Base-by-base conservation (phyloP, 306 rosid species). In the Cajanus cajan region DNA sequence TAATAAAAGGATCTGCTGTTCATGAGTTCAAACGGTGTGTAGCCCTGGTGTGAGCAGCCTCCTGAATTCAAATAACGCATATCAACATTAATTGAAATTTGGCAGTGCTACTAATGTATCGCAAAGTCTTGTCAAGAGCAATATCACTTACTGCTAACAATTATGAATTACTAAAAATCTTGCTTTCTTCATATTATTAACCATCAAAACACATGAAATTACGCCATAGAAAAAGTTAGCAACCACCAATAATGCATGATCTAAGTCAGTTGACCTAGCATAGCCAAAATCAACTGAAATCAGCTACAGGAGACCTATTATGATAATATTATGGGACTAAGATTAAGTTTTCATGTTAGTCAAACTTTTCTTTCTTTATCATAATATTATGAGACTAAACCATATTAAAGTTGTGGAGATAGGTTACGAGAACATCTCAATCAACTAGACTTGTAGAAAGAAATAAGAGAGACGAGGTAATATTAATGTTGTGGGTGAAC, bases 251-350 rank as follows among this genome's bases (percentile, higher is more conserved):
- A 11, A 72, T 28, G 28, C 68, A 65, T 57, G 65, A 36, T 15
- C 16, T 44, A 14, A 18, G 34, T 50, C 13, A 25, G 67, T 50
- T 48, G 62, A 73, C 66, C 48, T 18, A 36, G 37, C 40, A 80
- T 76, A 14, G 61, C 28, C 33, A 79, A 58, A 66, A 50, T 68
- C 59, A 74, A 28, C 58, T 47, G 47, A 24, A n/a, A 40, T 63
- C 36, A 10, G 45, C 57, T 45, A 55, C 59, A 47, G n/a, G 65
- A 73, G 72, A 18, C 19, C 65, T 21, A 16, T 72, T 67, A 12
- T n/a, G n/a, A n/a, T n/a, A n/a, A n/a, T n/a, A n/a, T n/a, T n/a
- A n/a, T n/a, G n/a, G n/a, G n/a, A n/a, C n/a, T 3, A 40, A 68
- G 47, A 75, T 36, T 44, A 57, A 75, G 48, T 33, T 68, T 44